Base-by-base conservation (phyloP, 2,329 filamentous ascomycete species). In the Exophiala alcalophila region DNA sequence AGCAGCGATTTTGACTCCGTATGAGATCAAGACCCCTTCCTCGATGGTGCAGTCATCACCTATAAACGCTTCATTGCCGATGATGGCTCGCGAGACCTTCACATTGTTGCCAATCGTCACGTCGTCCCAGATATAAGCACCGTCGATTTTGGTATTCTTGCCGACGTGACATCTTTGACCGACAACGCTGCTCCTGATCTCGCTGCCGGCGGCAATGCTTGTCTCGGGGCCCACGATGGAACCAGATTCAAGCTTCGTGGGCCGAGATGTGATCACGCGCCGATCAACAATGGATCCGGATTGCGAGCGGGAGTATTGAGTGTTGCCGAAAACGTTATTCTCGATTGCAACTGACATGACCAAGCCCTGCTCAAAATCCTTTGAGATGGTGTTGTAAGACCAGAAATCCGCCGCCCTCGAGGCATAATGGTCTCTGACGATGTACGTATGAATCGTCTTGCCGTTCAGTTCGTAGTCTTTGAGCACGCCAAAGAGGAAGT, bases 391-490 rank as follows among this genome's bases (percentile, higher is more conserved):
- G 59, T 95, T 88, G 68, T 97, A 98, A 59, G 90, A 83, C 59
- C 86, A 85, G 16, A 97, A 73, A 59, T 89, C 94, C 60, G 80
- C 83, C 9, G 88, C 90, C 52, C 92, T 77, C 1, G 90, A 89
- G 1, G 88, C 86, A 60, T 97, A 98, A 46, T 87, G 81, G 37
- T 89, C 79, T 24, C 81, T 77, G 30, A 94, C 72, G 52, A 97
- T 83, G 57, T 97, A 85, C 2, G 88, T 84, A 62, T 96, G 89
- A 38, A 98, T 87, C n/a, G 88, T 89, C 70, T 97, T 95, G 46
- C 90, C 90, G 63, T 97, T 97, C 43, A 97, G 73, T 62, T 98
- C 92, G 70, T 88, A 95, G 63, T 98, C 92, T 68, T 96, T 96
- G 40, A 98, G 70, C 1, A 97, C 89, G 46, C 90, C 90, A 61